Base-by-base conservation (phyloP, 2,329 filamentous ascomycete genomes). In the Leptoxyphium fumago region DNA sequence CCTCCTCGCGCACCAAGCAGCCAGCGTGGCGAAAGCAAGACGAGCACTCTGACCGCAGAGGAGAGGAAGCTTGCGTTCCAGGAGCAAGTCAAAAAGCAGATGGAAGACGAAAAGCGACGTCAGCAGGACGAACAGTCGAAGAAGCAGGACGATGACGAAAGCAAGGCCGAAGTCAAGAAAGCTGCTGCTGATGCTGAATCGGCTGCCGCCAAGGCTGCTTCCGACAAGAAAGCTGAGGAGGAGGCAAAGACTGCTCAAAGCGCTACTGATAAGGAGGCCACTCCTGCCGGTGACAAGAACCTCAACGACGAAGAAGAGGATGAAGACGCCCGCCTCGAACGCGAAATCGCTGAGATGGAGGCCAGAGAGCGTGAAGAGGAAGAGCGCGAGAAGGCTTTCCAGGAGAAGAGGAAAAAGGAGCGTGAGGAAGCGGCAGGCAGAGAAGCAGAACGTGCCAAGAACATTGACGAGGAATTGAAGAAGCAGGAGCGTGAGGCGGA, bases 1-100 rank as follows among this genome's bases (percentile, higher is more conserved):
- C 85, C 87, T 10, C 84, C 85, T 18, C 87, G 86, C 57, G 71
- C 80, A 2, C 69, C 75, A 9, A 87, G 77, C 52, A 75, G 65
- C 29, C 72, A 80, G 15, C 81, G 84, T 38, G 72, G 77, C 13
- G 85, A 93, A 42, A 88, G 81, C 64, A 74, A 71, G 57, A 71
- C 71, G 18, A 69, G 68, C 38, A 91, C 91, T 72, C 82, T 82
- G 1, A 75, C 77, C 30, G 82, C 54, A 11, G 63, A 89, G 60
- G 83, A 94, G 65, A 85, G 85, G 50, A 67, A 69, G 54, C 61
- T 59, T 21, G 66, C 67, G 10, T 72, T 72, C 50, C 82, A 82
- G 63, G 78, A 83, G 60, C 81, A 85, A 60, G 80, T 94, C 58
- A 74, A 73, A 59, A 59, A 64, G 47, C 61, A 67, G 39, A 55